phyloP scores from a whole-genome alignment of 129 eudicot species.

The Pittosporum tobira region DNA sequence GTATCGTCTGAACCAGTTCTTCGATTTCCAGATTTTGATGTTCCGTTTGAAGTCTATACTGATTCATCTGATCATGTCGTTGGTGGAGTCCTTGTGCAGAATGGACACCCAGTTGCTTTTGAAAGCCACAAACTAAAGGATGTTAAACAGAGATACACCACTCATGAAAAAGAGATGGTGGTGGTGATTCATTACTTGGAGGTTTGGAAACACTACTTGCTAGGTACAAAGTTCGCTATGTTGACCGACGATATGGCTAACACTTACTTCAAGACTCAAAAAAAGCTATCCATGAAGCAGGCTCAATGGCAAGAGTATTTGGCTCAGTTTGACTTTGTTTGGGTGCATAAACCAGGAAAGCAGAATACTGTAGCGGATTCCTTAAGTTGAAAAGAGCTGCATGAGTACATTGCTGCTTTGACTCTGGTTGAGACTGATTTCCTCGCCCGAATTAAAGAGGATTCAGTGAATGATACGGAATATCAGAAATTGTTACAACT shows the following conservation, averaged over 20 bases:
- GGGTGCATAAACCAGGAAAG: background rate
- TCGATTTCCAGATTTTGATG: no score
- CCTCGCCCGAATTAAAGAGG: background rate
- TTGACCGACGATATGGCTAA: no score
- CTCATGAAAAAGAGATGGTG: background rate
- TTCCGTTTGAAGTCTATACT: background rate
- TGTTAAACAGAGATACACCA: background rate
- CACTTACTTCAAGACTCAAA: background rate
- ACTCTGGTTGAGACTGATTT: background rate
- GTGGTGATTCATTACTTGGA: background rate
- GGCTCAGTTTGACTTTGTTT: background rate
- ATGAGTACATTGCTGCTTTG: background rate
- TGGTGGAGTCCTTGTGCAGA: background rate
- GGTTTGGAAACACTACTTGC: background rate
- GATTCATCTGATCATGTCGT: background rate
- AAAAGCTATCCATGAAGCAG: background rate
- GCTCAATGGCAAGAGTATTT: conserved; percentile 3
- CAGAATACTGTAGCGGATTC: background rate
- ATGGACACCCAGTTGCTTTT: background rate
- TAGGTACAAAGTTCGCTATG: background rate
- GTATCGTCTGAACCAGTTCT: background rate
- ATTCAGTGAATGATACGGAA: no score
- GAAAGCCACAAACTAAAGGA: no score
- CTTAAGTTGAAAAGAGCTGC: background rate
- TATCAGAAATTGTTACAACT: no score